A percentile compares a stretch with the other conserved stretches of the same genome.
phyloP scores from a whole-genome alignment of 2,329 filamentous ascomycete genomes.

The Xylariales sp. region DNA sequence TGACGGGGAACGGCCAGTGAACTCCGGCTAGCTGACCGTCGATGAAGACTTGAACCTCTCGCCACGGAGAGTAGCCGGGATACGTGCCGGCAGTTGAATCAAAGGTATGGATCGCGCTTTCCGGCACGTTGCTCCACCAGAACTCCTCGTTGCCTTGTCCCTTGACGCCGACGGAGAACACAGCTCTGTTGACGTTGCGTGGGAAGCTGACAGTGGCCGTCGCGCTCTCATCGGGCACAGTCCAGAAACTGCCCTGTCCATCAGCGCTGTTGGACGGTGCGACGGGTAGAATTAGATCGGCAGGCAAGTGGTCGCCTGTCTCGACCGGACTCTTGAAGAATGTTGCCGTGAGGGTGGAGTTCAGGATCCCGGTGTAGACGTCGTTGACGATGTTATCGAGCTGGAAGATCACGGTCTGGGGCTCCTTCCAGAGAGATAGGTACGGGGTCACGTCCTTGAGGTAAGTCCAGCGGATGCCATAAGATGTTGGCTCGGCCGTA shows the following conservation, averaged over 20 bases:
- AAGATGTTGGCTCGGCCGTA: constrained; percentile 68
- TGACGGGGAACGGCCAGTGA: constrained; percentile 75
- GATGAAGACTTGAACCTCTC: constrained; percentile 73
- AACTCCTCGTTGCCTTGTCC: constrained; percentile 77
- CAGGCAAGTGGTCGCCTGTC: constrained; percentile 39
- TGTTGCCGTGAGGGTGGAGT: constrained; percentile 68
- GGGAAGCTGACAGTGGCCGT: constrained; percentile 59
- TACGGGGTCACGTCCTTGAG: constrained; percentile 75
- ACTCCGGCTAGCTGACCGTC: constrained; percentile 70
- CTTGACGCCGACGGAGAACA: constrained; percentile 72
- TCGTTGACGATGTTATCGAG: constrained; percentile 68
- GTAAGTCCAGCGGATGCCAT: constrained; percentile 71
- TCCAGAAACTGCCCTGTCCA: constrained; percentile 61
- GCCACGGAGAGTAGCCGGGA: constrained; percentile 67
- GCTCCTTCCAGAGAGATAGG: constrained; percentile 60
- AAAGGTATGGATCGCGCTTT: constrained; percentile 57
- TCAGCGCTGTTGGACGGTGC: constrained; percentile 47
- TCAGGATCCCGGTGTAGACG: constrained; percentile 68
- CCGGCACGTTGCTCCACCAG: constrained; percentile 76
- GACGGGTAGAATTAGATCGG: constrained; percentile 64
- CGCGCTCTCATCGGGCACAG: constrained; percentile 58
- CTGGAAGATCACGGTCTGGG: constrained; percentile 76
- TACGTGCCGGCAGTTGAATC: constrained; percentile 49
- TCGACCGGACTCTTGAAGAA: constrained; percentile 52
- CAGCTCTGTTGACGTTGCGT: constrained; percentile 60